phyloP scores from a whole-genome alignment of 805 yeast species.

The Cyberlindnera saturnus region DNA sequence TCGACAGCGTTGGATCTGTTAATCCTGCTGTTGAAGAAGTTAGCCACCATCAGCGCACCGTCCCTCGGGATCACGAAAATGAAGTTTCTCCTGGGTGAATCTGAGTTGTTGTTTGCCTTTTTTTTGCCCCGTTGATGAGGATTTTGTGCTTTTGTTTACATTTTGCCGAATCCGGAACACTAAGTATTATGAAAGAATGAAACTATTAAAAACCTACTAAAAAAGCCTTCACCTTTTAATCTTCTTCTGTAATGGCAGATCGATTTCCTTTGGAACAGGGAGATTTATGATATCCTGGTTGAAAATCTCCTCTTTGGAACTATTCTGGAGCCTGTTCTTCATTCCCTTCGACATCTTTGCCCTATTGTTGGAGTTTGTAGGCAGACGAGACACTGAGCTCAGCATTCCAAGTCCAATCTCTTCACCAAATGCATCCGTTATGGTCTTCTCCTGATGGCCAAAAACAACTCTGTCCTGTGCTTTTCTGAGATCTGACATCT shows the following conservation, averaged over 20 bases:
- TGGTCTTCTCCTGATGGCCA: constrained; percentile 65
- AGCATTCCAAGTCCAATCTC: constrained; percentile 79
- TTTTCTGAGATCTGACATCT: constrained; percentile 71
- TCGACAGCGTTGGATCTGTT: constrained; percentile 18
- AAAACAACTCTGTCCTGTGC: constrained; percentile 83
- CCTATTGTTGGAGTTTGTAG: constrained; percentile 38
- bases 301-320: constrained; percentile 12
- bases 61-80: not conserved
- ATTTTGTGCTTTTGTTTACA: constrained; percentile 15
- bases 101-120: constrained; percentile 4
- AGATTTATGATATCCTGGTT: constrained; percentile 17
- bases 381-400: constrained; percentile 23
- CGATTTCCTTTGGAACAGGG: constrained; percentile 3
- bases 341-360: constrained; percentile 59
- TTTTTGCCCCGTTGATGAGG: constrained; percentile 4
- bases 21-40: constrained; percentile 20
- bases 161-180: constrained; percentile 15
- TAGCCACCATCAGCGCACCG: constrained; percentile 20
- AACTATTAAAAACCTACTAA: not conserved
- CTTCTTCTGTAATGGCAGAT: constrained; percentile 4
- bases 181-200: not conserved
- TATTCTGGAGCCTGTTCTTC: constrained; percentile 38
- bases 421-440: constrained; percentile 63
- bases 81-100: not conserved
- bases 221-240: constrained; percentile 1